Evolutionary conservation across 139 green algal genomes (phyloP).

Genomic region (Chlamydomonas sphaeroides): DNA sequence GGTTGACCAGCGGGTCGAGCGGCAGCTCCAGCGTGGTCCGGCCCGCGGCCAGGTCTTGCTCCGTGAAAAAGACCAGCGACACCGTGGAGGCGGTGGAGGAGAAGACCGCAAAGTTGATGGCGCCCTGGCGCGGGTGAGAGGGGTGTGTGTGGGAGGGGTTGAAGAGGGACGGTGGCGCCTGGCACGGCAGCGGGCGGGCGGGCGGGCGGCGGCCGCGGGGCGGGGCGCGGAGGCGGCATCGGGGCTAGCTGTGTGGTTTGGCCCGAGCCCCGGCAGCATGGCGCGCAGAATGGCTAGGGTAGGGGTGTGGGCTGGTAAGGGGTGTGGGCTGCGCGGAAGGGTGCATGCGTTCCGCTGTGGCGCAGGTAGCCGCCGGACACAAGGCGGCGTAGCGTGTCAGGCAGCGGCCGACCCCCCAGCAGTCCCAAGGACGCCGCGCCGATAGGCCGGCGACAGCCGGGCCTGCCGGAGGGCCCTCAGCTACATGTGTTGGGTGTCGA

Average conservation of each 20-base stretch:
- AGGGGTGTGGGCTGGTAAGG: too few relatives aligned
- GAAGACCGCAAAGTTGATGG: slow-evolving; percentile 89
- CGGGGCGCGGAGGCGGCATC: background rate
- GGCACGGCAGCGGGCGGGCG: background rate
- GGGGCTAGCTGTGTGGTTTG: background rate
- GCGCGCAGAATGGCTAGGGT: too few relatives aligned
- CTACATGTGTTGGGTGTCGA: background rate
- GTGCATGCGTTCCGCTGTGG: too few relatives aligned
- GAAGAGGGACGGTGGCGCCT: background rate
- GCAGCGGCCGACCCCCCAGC: too few relatives aligned
- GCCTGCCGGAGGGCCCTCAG: too few relatives aligned
- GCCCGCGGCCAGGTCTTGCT: slow-evolving; percentile 76
- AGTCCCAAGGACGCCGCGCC: too few relatives aligned
- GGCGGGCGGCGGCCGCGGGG: background rate
- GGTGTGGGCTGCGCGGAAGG: too few relatives aligned
- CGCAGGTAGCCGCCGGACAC: too few relatives aligned
- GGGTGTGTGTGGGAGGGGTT: background rate
- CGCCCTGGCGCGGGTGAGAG: slow-evolving; percentile 59
- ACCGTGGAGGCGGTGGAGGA: slow-evolving; percentile 70
- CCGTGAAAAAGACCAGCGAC: slow-evolving; percentile 86
- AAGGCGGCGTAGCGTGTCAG: too few relatives aligned
- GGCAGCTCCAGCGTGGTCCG: slow-evolving; percentile 52
- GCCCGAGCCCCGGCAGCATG: too few relatives aligned
- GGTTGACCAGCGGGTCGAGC: slow-evolving; percentile 80
- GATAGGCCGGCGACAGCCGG: too few relatives aligned